These are phyloP conservation scores for Podospora pseudoanserina DNA, from an alignment of 495 filamentous ascomycete genomes.

Conservation along the genomic window DNA sequence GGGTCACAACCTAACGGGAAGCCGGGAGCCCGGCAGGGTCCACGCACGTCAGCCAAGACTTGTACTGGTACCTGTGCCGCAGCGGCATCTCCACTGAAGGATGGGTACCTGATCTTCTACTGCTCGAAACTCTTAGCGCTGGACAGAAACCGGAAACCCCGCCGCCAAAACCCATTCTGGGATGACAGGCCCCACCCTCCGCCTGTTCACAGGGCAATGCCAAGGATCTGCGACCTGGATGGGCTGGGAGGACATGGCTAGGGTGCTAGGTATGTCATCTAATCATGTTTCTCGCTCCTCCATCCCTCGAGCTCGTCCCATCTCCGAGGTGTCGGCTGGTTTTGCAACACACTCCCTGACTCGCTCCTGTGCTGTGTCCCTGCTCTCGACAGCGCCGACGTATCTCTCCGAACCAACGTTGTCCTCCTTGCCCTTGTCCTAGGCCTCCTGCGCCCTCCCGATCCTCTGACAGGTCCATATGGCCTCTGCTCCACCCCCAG, in stretches of 20 bases:
- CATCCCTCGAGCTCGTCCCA: slow-evolving; percentile 16
- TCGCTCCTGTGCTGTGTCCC: neutral
- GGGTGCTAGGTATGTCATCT: neutral
- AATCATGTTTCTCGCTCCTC: neutral
- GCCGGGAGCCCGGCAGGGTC: neutral
- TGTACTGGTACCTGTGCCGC: neutral
- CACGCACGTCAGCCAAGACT: neutral
- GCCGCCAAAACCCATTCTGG: neutral
- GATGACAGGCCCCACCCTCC: neutral
- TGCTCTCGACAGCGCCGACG: slow-evolving; percentile 9
- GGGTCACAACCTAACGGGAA: neutral
- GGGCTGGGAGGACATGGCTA: neutral
- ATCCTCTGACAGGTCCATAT: slow-evolving; percentile 20
- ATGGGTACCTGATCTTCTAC: neutral
- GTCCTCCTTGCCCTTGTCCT: slow-evolving; percentile 22
- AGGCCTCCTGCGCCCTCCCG: slow-evolving; percentile 17
- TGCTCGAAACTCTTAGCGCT: neutral
- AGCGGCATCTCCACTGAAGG: neutral
- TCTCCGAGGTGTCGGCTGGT: neutral
- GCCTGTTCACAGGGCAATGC: neutral
- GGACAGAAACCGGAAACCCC: neutral
- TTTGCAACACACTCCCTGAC: neutral
- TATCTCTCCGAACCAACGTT: slow-evolving; percentile 22
- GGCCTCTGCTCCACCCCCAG: slow-evolving; percentile 13
- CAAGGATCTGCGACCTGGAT: neutral